Base-by-base conservation (phyloP, 2,329 filamentous ascomycete genomes). In the Paecilomyces fulvus region DNA sequence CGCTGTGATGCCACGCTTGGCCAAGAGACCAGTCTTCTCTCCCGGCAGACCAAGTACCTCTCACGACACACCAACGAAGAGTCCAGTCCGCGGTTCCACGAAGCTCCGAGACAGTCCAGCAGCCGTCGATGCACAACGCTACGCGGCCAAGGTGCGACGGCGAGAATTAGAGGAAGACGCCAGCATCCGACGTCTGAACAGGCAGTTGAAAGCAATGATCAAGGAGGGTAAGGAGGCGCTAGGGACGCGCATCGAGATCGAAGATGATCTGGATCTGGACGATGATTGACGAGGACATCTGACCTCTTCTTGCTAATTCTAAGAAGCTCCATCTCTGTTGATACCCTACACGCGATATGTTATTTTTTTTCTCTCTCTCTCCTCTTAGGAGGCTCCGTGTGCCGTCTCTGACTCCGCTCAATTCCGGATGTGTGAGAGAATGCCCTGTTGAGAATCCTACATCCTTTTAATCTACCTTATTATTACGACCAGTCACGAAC, bases 211-310 rank as follows among this genome's bases (percentile, higher is more conserved):
- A 67, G 88, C 86, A 31, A 90, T 99, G 88, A 95, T 99, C 55
- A 81, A 86, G 1, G 87, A 97, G 72, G 94, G 92, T 0, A 87
- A 87, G 64, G 88, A 94, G 70, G 94, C 94, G 1, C 74, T 99
- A 17, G 92, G 87, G 1, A 88, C 88, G 20, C 87, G 78, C 46
- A 77, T 89, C 52, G 85, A 89, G 66, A 79, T 90, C 49, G 80
- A 83, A 43, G 74, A 75, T 37, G 75, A 69, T 48, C 69, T 65
- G 60, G 64, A 65, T 51, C 37, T 73, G 65, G 71, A 68, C 21
- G 67, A 74, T 55, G 51, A 49, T 46, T 52, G 20, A 50, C 33
- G 5, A 21, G 21, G 25, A 37, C 17, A 20, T 43, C 37, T 12
- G 10, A 17, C 9, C 6, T 20, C 37, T 43, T 4, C 14, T 43